These are phyloP conservation scores for Cardamine resedifolia DNA, from an alignment of 345 rosid genomes.

Conservation along the genomic window DNA sequence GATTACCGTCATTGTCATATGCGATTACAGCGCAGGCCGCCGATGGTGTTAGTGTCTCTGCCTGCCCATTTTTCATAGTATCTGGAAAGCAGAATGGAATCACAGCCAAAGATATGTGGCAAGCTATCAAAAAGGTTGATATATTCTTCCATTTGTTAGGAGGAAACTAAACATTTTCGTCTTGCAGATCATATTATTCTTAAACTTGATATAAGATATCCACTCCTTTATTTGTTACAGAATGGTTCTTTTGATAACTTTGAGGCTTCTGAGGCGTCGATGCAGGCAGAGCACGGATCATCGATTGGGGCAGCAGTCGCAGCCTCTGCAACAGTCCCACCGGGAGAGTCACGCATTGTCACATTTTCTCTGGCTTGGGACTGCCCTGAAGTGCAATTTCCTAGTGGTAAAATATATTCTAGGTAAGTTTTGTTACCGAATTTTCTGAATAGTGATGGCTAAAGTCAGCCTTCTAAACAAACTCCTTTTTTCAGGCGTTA, in stretches of 20 bases:
- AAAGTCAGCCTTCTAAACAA: not conserved
- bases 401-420: slow-evolving; percentile 62
- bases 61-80: slow-evolving; percentile 72
- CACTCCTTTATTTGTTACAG: slow-evolving; percentile 39
- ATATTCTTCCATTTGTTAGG: not conserved
- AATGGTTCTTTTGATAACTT: slow-evolving; percentile 70
- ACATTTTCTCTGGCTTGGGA: slow-evolving; percentile 94
- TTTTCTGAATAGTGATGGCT: not conserved
- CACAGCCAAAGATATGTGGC: slow-evolving; percentile 89
- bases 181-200: not conserved
- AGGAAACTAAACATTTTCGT: not conserved
- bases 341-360: slow-evolving; percentile 51
- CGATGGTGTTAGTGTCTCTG: slow-evolving; percentile 59
- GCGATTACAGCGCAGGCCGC: slow-evolving; percentile 73
- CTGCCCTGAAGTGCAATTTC: slow-evolving; percentile 78
- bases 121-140: slow-evolving; percentile 70
- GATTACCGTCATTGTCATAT: slow-evolving; percentile 56
- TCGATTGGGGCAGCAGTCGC: slow-evolving; percentile 95
- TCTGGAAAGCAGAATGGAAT: slow-evolving; percentile 66
- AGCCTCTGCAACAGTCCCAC: slow-evolving; percentile 63
- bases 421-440: slow-evolving; percentile 43
- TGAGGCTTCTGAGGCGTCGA: slow-evolving; percentile 37
- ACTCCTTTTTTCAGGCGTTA: slow-evolving; percentile 59
- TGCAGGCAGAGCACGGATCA: slow-evolving; percentile 70
- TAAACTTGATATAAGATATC: not conserved